Base-by-base conservation (phyloP, 225 moss, liverwort and hornwort species). In the Antitrichia curtipendula region DNA sequence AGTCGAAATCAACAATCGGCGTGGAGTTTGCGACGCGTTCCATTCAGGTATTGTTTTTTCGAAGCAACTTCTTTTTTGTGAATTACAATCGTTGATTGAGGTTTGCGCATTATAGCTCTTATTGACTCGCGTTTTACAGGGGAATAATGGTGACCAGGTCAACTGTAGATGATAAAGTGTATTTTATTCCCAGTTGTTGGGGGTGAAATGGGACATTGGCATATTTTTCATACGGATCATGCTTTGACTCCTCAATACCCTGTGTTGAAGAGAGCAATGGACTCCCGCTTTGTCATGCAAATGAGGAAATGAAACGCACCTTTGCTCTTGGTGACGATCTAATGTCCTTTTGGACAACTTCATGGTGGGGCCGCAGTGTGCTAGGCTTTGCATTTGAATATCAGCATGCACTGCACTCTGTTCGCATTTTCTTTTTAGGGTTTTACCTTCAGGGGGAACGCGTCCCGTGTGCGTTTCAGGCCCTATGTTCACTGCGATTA, bases 1-100 rank as follows among this genome's bases (percentile, higher is more conserved):
- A 97, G 96, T 96, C 96, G 83, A 97, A 96, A 91, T 97, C 97
- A 29, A 97, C 97, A 60, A 97, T 96, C 89, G 97, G 96, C 57
- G 96, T 97, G 87, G 97, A 97, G 92, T 97, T 96, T 76, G 96
- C 95, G 20, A 97, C 97, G 70, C 96, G 97, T 81, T 94, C 94
- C 59, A 94, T 94, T 86, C 94, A 94, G 92, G 94, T 93, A 93
- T 66, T 32, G 7, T 54, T 60, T 56, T 52, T 54, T 21, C 29
- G 75, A 28, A 10, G 50, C 28, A 16, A 40, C 2, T 5, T 18
- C 15, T 27, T 38, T 41, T 22, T 29, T 19, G 12, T 29, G 6
- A 31, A 47, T 53, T 84, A 3, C 40, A 69, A 82, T 89, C 82
- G 38, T 72, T 65, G 84, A 53, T 81, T 61, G 79, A 86, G 87